Evolutionary conservation across 2,329 filamentous ascomycete species (phyloP), one percentile per base, ranked within the genome.

Genomic region (Achaetomium macrosporum): DNA sequence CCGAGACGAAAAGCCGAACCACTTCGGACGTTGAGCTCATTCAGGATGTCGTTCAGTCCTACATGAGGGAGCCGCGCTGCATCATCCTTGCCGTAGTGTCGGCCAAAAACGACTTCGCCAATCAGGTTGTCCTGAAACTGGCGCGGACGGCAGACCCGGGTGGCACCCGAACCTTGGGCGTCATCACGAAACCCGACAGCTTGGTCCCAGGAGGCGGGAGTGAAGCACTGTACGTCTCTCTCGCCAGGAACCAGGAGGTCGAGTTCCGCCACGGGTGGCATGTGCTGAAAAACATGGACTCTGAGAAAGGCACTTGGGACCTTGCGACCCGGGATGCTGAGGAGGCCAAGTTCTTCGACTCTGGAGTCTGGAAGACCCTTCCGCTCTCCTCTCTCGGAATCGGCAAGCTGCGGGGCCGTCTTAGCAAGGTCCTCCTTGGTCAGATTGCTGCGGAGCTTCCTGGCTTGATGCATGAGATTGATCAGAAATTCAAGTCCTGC

Each of bases 81-180:
- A 79, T 84, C 51, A 78, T 82, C 3, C 68, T 83, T 0, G 75
- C 78, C 1, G 72, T 79, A 0, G 65, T 80, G 1, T 72, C 71
- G 0, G 76, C 75, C 0, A 75, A 73, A 33, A 71, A 71, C 33
- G 76, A 83, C 51, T 73, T 72, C 49, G 75, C 76, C 29, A 76
- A 79, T 48, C 82, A 85, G 61, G 66, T 72, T 7, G 74, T 85
- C 13, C 61, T 78, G 1, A 70, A 66, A 53, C 56, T 65, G 16
- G 64, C 65, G 7, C 60, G 63, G 0, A 39, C 55, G 0, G 61
- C 60, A 12, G 67, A 70, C 43, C 54, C 53, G 0, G 46, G 33
- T 1, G 64, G 66, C 4, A 42, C n/a, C 10, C 71, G 76, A 7
- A 79, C 76, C 0, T 59, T 79, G 1, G 76, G 76, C 37, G 66